These are phyloP conservation scores for Aspergillus diversus DNA, from an alignment of 495 filamentous ascomycete species.

Conservation along the genomic window DNA sequence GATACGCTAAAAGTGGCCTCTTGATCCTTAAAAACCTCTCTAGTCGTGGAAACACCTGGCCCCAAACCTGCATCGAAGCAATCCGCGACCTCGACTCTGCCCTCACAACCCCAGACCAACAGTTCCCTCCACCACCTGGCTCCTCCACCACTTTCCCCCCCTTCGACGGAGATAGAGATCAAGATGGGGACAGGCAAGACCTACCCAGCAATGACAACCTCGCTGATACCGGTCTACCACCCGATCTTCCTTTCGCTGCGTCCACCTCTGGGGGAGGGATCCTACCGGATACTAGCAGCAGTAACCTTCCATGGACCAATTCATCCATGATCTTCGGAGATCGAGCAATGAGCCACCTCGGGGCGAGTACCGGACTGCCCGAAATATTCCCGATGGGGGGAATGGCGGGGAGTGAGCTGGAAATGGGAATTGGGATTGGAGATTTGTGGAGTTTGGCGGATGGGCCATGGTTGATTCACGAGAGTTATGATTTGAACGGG, in stretches of 20 bases:
- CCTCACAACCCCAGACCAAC: conserved; percentile 27
- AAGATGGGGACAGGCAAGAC: background rate
- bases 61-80: conserved; percentile 47
- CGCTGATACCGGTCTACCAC: background rate
- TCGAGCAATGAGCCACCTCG: conserved; percentile 14
- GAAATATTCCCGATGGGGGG: conserved; percentile 4
- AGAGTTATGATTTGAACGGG: conserved; percentile 25
- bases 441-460: conserved; percentile 49
- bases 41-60: conserved; percentile 42
- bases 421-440: conserved; percentile 19
- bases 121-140: background rate
- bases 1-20: conserved; percentile 40
- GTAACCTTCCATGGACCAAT: conserved; percentile 12
- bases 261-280: background rate
- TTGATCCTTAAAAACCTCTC: conserved; percentile 40
- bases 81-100: conserved; percentile 43
- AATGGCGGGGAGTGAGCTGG: conserved; percentile 7
- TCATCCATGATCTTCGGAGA: conserved; percentile 22
- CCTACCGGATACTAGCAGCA: background rate
- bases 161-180: background rate
- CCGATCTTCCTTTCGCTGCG: background rate
- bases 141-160: background rate
- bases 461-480: conserved; percentile 47
- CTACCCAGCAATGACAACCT: background rate
- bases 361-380: conserved; percentile 1